These are phyloP conservation scores for Rhodotorula glutinis DNA, from an alignment of 1,284 basidiomycete species.

Conservation along the genomic window DNA sequence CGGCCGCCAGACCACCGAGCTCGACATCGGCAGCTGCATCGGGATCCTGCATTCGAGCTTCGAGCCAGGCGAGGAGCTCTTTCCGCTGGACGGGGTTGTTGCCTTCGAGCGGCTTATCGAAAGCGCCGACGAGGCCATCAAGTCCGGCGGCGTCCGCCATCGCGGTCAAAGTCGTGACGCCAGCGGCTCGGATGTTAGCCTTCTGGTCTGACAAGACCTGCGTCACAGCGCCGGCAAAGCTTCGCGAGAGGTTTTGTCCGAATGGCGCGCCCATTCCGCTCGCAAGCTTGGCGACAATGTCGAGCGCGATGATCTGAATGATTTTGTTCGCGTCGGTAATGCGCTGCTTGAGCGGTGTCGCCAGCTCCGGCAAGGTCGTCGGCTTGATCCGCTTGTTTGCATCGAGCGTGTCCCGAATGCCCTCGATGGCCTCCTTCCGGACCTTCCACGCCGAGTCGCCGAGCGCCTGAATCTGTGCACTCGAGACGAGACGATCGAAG, in stretches of 20 bases:
- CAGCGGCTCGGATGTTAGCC: constrained; percentile 75
- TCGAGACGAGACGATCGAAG: constrained; percentile 78
- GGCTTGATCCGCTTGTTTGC: constrained; percentile 89
- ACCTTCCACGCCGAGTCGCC: constrained; percentile 91
- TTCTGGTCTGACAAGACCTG: constrained; percentile 92
- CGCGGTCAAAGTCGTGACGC: constrained; percentile 70
- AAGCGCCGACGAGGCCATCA: constrained; percentile 72
- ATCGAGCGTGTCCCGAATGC: constrained; percentile 76
- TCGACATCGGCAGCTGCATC: constrained; percentile 59
- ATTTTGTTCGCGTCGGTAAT: constrained; percentile 91
- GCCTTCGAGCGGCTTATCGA: constrained; percentile 76
- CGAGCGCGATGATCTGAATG: constrained; percentile 84
- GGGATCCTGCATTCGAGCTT: constrained; percentile 70
- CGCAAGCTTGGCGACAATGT: constrained; percentile 84
- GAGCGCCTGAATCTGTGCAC: constrained; percentile 77
- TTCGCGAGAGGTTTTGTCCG: constrained; percentile 72
- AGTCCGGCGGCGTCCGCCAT: constrained; percentile 81
- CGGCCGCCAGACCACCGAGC: constrained; percentile 65
- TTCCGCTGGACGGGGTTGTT: constrained; percentile 85
- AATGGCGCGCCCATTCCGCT: constrained; percentile 93
- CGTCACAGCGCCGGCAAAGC: constrained; percentile 73
- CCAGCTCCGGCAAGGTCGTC: constrained; percentile 80
- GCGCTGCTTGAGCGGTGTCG: constrained; percentile 79
- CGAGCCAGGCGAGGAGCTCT: constrained; percentile 80
- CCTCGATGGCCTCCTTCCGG: constrained; percentile 91